Conservation (phyloP, 2,329 filamentous ascomycete genomes). For the Xylariaceae sp. region DNA sequence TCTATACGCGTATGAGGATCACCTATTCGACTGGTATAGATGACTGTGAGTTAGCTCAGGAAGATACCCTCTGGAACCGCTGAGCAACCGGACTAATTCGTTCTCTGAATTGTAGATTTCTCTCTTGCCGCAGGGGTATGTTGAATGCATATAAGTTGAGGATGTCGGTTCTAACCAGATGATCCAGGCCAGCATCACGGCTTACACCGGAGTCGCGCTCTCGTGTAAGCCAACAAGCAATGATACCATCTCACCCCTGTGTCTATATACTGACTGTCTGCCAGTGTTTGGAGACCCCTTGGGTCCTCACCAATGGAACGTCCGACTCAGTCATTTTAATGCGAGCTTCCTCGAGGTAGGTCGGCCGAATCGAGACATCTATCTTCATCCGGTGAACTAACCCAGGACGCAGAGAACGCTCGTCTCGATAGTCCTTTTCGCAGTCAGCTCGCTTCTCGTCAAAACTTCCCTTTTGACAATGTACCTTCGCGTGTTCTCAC, state of each 20-base stretch:
- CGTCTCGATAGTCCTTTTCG: slow-evolving; percentile 16
- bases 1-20: slow-evolving; percentile 20
- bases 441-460: slow-evolving; percentile 17
- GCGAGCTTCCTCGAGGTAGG: slow-evolving; percentile 15
- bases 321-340: slow-evolving; percentile 16
- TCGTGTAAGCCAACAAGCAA: slow-evolving; percentile 9
- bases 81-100: slow-evolving; percentile 8
- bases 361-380: not conserved
- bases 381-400: not conserved
- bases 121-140: slow-evolving; percentile 21
- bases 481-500: slow-evolving; percentile 22
- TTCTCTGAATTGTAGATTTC: slow-evolving; percentile 10
- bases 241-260: not conserved
- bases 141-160: not conserved
- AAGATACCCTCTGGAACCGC: not conserved
- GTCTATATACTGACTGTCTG: slow-evolving; percentile 4
- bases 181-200: slow-evolving; percentile 16
- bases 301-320: slow-evolving; percentile 23
- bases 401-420: slow-evolving; percentile 11
- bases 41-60: slow-evolving; percentile 17
- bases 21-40: slow-evolving; percentile 16
- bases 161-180: not conserved
- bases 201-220: slow-evolving; percentile 17
- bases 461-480: slow-evolving; percentile 21
- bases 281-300: slow-evolving; percentile 18